phyloP scores from a whole-genome alignment of 805 yeast species.

The Kuraishia borneana region DNA sequence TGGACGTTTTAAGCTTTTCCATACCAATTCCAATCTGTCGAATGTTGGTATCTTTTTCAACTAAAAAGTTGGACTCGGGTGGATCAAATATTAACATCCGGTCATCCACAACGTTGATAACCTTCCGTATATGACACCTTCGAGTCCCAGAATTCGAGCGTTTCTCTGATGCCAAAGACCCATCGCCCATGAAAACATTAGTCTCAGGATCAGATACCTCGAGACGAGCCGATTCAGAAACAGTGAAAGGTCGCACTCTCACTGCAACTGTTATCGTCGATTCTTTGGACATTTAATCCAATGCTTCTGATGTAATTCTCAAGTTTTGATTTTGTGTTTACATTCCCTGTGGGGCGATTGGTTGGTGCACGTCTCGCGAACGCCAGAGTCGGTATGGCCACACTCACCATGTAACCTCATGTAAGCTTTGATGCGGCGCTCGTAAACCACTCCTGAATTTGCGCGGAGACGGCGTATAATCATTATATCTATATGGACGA shows the following conservation, averaged over 20 bases:
- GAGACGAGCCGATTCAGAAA: slow-evolving; percentile 37
- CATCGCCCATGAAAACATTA: slow-evolving; percentile 39
- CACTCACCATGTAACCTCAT: no score
- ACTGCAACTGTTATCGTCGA: slow-evolving; percentile 71
- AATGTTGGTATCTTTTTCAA: slow-evolving; percentile 29
- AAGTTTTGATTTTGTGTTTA: background rate
- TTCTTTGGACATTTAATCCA: slow-evolving; percentile 15
- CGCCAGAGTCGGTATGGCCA: no score
- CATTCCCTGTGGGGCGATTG: no score
- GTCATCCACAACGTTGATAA: slow-evolving; percentile 75
- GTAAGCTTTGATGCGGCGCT: no score
- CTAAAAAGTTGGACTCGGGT: slow-evolving; percentile 53
- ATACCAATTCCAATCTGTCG: slow-evolving; percentile 4
- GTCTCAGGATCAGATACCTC: slow-evolving; percentile 11
- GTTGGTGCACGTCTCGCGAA: no score
- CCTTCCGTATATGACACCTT: slow-evolving; percentile 43
- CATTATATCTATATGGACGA: no score
- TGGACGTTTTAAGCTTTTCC: slow-evolving; percentile 8
- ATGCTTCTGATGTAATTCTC: background rate
- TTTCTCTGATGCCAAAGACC: slow-evolving; percentile 19
- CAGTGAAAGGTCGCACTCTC: slow-evolving; percentile 76
- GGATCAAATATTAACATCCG: slow-evolving; percentile 84
- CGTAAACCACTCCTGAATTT: no score
- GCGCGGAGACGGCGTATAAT: no score
- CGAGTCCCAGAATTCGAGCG: slow-evolving; percentile 17